A percentile compares a stretch with the other conserved stretches of the same genome.
These are phyloP conservation scores for Nicotiana noctiflora DNA, from an alignment of 257 asterid species.

Conservation along the genomic window DNA sequence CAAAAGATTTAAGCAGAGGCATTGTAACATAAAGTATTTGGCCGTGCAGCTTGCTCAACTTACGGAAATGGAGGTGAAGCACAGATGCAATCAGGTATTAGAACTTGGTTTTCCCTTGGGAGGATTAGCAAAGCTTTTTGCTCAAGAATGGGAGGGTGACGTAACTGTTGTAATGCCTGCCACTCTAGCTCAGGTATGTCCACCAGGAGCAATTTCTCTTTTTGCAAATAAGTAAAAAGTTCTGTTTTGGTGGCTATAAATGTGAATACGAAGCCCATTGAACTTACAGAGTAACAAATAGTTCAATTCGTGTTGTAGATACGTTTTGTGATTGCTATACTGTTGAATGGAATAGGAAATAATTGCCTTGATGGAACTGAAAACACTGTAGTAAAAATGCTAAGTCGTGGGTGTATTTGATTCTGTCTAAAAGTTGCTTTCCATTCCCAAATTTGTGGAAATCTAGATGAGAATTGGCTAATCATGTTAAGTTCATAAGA, in stretches of 20 bases:
- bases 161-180: slow-evolving; percentile 85
- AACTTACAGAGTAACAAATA: not conserved
- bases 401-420: not conserved
- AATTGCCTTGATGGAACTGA: not conserved
- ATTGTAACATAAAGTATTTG: not conserved
- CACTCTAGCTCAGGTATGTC: slow-evolving; percentile 67
- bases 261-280: not conserved
- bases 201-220: not conserved
- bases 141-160: slow-evolving; percentile 90
- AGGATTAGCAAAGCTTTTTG: slow-evolving; percentile 64
- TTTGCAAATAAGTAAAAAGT: not conserved
- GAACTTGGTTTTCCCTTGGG: slow-evolving; percentile 82
- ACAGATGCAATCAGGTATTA: slow-evolving; percentile 68
- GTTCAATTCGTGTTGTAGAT: not conserved
- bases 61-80: slow-evolving; percentile 77
- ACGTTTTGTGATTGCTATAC: not conserved
- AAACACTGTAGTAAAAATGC: not conserved
- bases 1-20: not conserved
- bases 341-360: not conserved
- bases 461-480: not conserved
- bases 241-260: not conserved
- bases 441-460: not conserved
- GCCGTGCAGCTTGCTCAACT: slow-evolving; percentile 61
- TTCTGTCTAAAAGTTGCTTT: not conserved
- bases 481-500: not conserved